Evolutionary conservation across 495 filamentous ascomycete species (phyloP), one percentile per base, ranked within the genome.

Genomic region (Penicillium coprophilum): DNA sequence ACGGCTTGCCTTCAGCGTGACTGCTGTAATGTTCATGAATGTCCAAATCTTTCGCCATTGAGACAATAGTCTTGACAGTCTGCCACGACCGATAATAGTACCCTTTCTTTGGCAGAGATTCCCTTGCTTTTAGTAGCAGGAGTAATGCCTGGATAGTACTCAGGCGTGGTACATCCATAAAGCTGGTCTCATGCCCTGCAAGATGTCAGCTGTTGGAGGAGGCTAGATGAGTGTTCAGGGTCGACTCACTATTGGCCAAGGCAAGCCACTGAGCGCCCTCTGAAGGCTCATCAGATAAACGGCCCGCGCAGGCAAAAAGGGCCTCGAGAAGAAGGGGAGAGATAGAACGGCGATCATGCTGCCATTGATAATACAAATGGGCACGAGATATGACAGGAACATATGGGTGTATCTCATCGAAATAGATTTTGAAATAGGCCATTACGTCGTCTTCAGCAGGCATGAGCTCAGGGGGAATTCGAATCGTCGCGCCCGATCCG

Each of bases 31-130:
- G 94, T 65, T 95, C 91, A 66, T 97, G 86, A 8, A 98, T 78
- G 40, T 91, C 92, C 51, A 98, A 78, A 67, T 98, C 94, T 62
- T 95, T 92, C 41, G 86, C 91, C 89, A 98, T 95, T 11, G 90
- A 86, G 21, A 96, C 86, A 52, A 92, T 87, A 40, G 89, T 91
- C 51, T 96, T 92, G 45, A 97, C 85, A 7, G 89, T 95, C 84
- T 96, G 96, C 94, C 94, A 98, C 11, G 94, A 98, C 23, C 94
- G 85, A 67, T 92, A 97, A 71, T 94, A 98, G 69, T 98, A 98
- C 2, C 94, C 94, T 63, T 91, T 86, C 67, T 94, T 94, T 2
- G 95, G 95, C 44, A 87, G 83, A 30, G 90, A 87, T 69, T 98
- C 94, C 58, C 92, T 80, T 2, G 94, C 95, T 74, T 98, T 98